Base-by-base conservation (phyloP, 2,329 filamentous ascomycete species). In the Bisporella sp. region DNA sequence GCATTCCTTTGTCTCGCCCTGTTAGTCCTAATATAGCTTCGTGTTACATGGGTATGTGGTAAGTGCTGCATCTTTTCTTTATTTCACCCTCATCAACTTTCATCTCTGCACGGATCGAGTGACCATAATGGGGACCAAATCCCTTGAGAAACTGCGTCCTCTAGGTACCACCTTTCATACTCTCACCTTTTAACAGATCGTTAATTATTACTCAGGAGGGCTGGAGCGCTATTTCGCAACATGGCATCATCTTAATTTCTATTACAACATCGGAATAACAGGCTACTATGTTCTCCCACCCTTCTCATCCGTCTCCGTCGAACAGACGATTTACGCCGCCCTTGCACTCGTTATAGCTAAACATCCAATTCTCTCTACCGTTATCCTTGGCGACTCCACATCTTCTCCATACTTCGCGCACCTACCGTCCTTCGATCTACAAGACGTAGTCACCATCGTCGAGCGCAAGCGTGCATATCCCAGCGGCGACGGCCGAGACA, bases 391-490 rank as follows among this genome's bases (percentile, higher is more conserved):
- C 31, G 33, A 42, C 12, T 33, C 29, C 31, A 11, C 31, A 5
- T 29, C 21, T 21, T 13, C 21, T 21, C 21, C n/a, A 12, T 48
- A 48, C 41, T 49, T 32, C 12, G 41, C 29, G 5, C 47, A 33
- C 28, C 32, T 49, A 31, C 47, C 47, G 7, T 49, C 41, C 21
- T 33, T 45, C 13, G 32, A 49, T 49, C 29, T 49, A 7, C 12
- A 39, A 31, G 8, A 45, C 11, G 13, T 11, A 29, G 32, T 31
- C 29, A 12, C 31, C 9, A 45, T 49, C 6, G 40, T 45, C 6
- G 21, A 45, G 37, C 30, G 41, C 9, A 7, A 8, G 7, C 8
- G 31, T 35, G 8, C 31, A 11, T 32, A 44, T 11, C 11, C 31
- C 11, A 37, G 8, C 35, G 35, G 35, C 35, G n/a, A 37, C n/a